Evolutionary conservation across 176 grass and related monocot species (phyloP).

Genomic region (Oryza coarctata): DNA sequence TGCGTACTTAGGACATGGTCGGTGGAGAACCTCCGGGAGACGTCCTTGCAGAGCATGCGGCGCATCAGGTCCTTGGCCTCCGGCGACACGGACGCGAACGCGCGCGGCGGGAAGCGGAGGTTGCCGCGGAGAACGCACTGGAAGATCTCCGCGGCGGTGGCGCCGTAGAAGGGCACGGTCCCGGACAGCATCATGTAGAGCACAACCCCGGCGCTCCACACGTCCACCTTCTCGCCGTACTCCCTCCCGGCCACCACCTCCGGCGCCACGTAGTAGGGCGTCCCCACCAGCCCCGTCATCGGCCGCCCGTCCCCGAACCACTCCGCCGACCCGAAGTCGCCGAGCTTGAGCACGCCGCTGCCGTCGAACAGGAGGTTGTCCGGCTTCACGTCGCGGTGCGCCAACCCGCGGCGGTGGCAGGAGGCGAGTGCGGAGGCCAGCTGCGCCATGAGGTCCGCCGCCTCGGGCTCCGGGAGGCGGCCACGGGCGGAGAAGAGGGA

Average conservation of each 20-base stretch:
- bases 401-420: conserved; percentile 69
- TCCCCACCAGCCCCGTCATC: conserved; percentile 69
- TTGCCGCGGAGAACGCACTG: conserved; percentile 57
- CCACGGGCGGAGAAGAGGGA: conserved; percentile 42
- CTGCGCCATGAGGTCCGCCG: conserved; percentile 34
- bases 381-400: conserved; percentile 87
- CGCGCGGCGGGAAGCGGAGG: conserved; percentile 59
- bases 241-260: conserved; percentile 62
- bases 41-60: conserved; percentile 79
- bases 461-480: conserved; percentile 62
- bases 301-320: conserved; percentile 62
- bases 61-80: conserved; percentile 77
- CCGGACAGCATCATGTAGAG: conserved; percentile 75
- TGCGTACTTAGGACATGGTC: conserved; percentile 67
- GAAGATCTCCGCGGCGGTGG: conserved; percentile 53
- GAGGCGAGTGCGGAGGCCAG: conserved; percentile 44
- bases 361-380: conserved; percentile 75
- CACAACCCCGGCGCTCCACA: conserved; percentile 87
- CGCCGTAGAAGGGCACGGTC: conserved; percentile 62
- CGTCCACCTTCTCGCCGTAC: conserved; percentile 81
- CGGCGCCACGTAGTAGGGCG: conserved; percentile 76
- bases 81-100: conserved; percentile 59
- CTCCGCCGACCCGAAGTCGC: conserved; percentile 71
- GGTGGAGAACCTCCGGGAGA: conserved; percentile 61
- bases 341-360: conserved; percentile 53